Base-by-base conservation (phyloP, 805 yeast species). In the Schwanniomyces polymorphus region DNA sequence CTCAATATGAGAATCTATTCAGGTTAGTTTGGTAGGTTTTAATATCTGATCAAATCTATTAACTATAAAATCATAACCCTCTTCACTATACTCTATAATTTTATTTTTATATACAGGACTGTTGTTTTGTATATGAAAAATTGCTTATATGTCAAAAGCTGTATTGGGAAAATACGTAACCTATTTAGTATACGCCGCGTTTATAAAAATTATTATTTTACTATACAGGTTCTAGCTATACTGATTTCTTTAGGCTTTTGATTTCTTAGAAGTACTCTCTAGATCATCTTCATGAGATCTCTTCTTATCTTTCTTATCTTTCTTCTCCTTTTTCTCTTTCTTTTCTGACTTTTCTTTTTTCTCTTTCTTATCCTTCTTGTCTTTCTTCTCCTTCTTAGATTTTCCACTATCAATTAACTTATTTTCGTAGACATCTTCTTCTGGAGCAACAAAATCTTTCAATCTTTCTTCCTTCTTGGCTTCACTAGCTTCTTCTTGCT, bases 361-460 rank as follows among this genome's bases (percentile, higher is more conserved):
- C 57, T 54, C 58, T 50, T 60, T 56, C 55, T 69, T 61, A 38
- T 67, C 54, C 49, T 69, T 60, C 51, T 60, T 53, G 28, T 60
- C 47, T 49, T 58, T 51, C 46, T 56, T 48, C 29, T 53, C 43
- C 50, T 60, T 54, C 38, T 54, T 40, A 6, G 29, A 27, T 27
- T 31, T 28, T 26, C 50, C 43, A n/a, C 47, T 45, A 49, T 50
- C 49, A 27, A 57, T 42, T 48, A 72, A 56, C 50, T 72, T 61
- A 49, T 70, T 78, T 53, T 76, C 77, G 55, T 83, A 79, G 9
- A 62, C 74, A 21, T 70, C 79, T 69, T 92, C 98, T 59, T 81
- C 84, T 11, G 98, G 98, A 12, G 97, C 96, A 48, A 81, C 81
- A 59, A 81, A 92, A 53, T 85, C 94, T 71, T 87, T 82, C 16